Evolutionary conservation across 2,329 filamentous ascomycete species (phyloP), one percentile per base, ranked within the genome.

Genomic region (Colletotrichum brevisporum): DNA sequence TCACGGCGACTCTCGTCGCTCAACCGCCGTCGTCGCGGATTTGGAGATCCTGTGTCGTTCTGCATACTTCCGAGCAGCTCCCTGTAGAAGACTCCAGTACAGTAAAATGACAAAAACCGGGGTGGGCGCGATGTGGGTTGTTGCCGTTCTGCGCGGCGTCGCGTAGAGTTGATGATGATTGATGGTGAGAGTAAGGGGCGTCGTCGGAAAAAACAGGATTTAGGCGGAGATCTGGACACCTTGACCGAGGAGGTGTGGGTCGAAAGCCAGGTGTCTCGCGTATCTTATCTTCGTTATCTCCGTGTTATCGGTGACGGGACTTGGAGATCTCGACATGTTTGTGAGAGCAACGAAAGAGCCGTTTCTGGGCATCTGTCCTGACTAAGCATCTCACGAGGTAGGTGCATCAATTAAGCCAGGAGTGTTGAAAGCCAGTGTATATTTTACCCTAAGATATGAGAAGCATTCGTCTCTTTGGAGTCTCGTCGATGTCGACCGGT

Each of bases 1-100:
- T 52, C 62, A 41, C 56, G 62, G 15, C 62, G 62, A 55, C 63
- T 67, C 45, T 51, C 56, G 16, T 67, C 62, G 36, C 67, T 69
- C 43, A 69, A 45, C 45, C 67, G 26, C 10, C 63, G 67, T 21
- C 67, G 55, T 4, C 67, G 55, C 12, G 39, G 16, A 18, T 56
- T 41, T 4, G 36, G 45, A 36, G 55, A 31, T 15, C 36, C 53
- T 39, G 27, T 21, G 6, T 26, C 64, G n/a, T 48, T 21, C 24
- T 24, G 43, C 62, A 69, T 66, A 39, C 3, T 57, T 16, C 36
- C 21, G 9, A 12, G 24, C 41, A 18, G 6, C 39, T 8, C 12
- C 9, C 12, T 18, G 10, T 18, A 21, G 8, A 24, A 5, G 18
- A 18, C 10, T 36, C 31, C 31, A 24, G 2, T 21, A n/a, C 24